phyloP scores from a whole-genome alignment of 1,139 yeast species.

The Chernovozyma sophiae-reginae region DNA sequence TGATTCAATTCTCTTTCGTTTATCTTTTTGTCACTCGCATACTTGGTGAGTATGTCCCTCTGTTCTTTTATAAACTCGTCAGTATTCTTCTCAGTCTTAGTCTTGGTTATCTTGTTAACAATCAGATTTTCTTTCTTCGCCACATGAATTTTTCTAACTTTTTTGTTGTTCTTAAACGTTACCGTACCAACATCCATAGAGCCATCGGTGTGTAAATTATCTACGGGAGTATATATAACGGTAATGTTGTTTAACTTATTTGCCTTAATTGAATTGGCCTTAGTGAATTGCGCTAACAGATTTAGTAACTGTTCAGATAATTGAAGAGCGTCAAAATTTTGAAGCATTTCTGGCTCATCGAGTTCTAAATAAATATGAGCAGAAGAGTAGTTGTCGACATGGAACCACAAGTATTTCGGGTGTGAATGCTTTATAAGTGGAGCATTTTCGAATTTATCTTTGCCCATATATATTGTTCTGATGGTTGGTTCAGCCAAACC shows the following conservation, averaged over 20 bases:
- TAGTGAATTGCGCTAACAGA: slow-evolving; percentile 74
- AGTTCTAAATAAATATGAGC: slow-evolving; percentile 78
- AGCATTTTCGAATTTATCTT: slow-evolving; percentile 74
- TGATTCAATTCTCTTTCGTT: slow-evolving; percentile 25
- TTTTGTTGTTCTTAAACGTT: slow-evolving; percentile 55
- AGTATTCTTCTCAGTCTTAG: slow-evolving; percentile 44
- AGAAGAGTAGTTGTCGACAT: slow-evolving; percentile 74
- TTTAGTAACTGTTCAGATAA: slow-evolving; percentile 50
- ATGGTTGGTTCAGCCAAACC: slow-evolving; percentile 5
- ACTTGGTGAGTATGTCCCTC: slow-evolving; percentile 32
- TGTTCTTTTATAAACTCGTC: slow-evolving; percentile 51
- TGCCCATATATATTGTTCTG: slow-evolving; percentile 59
- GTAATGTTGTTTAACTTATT: slow-evolving; percentile 68
- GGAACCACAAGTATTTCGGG: slow-evolving; percentile 77
- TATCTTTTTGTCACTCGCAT: slow-evolving; percentile 31
- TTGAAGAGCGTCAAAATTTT: slow-evolving; percentile 29
- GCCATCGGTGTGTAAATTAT: slow-evolving; percentile 64
- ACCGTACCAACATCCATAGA: slow-evolving; percentile 86
- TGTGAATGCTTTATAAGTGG: slow-evolving; percentile 65
- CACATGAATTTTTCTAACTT: slow-evolving; percentile 53
- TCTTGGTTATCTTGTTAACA: slow-evolving; percentile 62
- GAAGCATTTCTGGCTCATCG: slow-evolving; percentile 38
- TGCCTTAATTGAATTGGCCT: slow-evolving; percentile 77
- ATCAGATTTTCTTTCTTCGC: slow-evolving; percentile 59
- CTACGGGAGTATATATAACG: slow-evolving; percentile 74